Evolutionary conservation across 192 early-diverging fungal species (phyloP), one percentile per base, ranked within the genome.

Genomic region (Backusella westeae): DNA sequence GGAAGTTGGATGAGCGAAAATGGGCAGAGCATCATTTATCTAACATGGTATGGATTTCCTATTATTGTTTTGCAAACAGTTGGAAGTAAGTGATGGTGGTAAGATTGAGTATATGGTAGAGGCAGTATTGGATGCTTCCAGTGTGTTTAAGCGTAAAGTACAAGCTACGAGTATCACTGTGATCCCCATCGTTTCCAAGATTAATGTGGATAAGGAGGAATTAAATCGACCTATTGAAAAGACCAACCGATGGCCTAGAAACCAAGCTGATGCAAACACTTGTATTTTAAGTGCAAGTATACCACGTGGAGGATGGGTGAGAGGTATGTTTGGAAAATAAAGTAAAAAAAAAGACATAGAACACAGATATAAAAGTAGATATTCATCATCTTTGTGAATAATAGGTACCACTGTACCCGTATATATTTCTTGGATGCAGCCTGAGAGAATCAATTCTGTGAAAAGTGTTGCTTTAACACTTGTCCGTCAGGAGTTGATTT

Each of bases 41-140:
- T 9, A 63, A 26, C 6, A 29, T 63, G 26, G 1, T 29, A 63
- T 9, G n/a, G 10, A 1, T 9, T 9, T 53, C n/a, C 4, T 67
- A 36, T 67, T 35, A 7, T 32, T 32, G 0, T 32, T 7, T 17
- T 36, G 23, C 8, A 68, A 19, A 41, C 26, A 69, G 68, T 41
- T 69, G 9, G 35, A 69, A 12, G 68, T 35, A 12, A 10, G 68
- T 41, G 68, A 69, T 26, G 70, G 70, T 34, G 70, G 70, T 5
- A 49, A 29, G 7, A 49, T 71, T 44, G 70, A 71, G 8, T 71
- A 71, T 26, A 71, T 71, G 42, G 29, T 46, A 26, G 70, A 71
- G 23, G 70, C 70, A 15, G 6, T 29, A 10, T 34, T 71, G 41
- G 41, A 44, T 32, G 6, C 42, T 21, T 38, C 34, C 34, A 23